Base-by-base conservation (phyloP, 1,139 yeast species). In the Yamadazyma siamensis region DNA sequence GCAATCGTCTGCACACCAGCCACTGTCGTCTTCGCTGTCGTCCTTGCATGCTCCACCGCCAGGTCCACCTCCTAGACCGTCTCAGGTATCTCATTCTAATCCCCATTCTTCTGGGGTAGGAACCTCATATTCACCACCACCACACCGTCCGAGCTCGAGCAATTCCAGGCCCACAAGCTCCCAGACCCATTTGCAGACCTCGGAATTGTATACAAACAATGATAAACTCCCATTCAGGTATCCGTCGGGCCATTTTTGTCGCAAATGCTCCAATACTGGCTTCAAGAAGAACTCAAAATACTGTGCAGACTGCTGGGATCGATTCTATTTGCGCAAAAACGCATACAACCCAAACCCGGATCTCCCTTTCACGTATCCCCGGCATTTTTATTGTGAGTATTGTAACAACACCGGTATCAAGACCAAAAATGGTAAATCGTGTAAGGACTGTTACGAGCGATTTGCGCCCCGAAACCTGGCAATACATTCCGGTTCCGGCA, bases 401-500 rank as follows among this genome's bases (percentile, higher is more conserved):
- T 87, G 96, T 59, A 61, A 71, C 35, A 87, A 87, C 49, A 82
- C 94, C 0, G 95, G 95, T 0, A 61, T 63, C 45, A 83, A 83
- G 55, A 27, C 39, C 26, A 80, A 76, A 47, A 80, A 77, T 45
- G 87, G 88, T 2, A 62, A 63, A 27, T 60, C 78, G 4, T 87
- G 96, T 52, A 73, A 76, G 48, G 72, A 71, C 35, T 87, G 96
- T 54, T 86, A 87, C 79, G 74, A 68, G 18, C 46, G 55, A 33
- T 87, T 81, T 53, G 80, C 79, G 3, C 77, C 74, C 3, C 49
- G 67, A 25, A 62, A 63, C 43, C 21, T 24, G 3, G 32, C 8
- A 6, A 9, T 15, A 11, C 7, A 5, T 14, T 20, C 21, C 7
- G 13, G 31, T 18, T 17, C 20, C 13, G 15, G 23, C 8, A 11